These are phyloP conservation scores for Cyclotella kingstonii DNA, from an alignment of 108 stramenopile genomes.

Conservation along the genomic window DNA sequence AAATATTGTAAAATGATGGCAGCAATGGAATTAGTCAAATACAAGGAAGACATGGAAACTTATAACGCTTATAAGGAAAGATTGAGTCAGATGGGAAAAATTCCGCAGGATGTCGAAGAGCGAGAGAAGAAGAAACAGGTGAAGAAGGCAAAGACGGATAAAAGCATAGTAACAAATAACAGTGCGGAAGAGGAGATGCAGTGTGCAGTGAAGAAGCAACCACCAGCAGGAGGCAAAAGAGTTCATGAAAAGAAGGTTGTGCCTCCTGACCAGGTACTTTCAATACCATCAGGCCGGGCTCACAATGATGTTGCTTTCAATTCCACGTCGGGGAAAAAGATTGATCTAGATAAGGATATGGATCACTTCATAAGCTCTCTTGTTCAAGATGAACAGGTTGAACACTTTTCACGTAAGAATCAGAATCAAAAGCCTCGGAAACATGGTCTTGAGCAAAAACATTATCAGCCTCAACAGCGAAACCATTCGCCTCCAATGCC, in stretches of 20 bases:
- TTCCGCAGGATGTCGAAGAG: conserved; percentile 38
- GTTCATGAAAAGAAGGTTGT: too few species aligned
- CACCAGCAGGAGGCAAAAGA: too few species aligned
- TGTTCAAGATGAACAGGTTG: conserved; percentile 15
- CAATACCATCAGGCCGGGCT: too few species aligned
- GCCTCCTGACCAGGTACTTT: too few species aligned
- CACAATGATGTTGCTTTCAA: conserved; percentile 4
- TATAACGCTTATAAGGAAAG: conserved; percentile 36
- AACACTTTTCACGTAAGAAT: too few species aligned
- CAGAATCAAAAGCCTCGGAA: too few species aligned
- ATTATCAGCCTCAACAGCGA: too few species aligned
- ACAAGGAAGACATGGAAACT: conserved; percentile 41
- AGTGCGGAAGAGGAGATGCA: background rate
- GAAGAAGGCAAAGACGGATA: background rate
- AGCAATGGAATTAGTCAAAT: conserved; percentile 43
- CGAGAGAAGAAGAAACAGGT: conserved; percentile 21
- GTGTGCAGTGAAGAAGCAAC: background rate
- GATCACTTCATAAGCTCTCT: conserved; percentile 33
- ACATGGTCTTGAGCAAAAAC: background rate
- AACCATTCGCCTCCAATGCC: too few species aligned
- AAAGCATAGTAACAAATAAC: background rate
- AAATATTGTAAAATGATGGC: conserved; percentile 46
- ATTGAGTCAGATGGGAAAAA: conserved; percentile 28
- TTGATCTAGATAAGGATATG: conserved; percentile 25
- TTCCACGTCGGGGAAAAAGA: background rate